Percentiles rank a stretch among this genome's conserved stretches.
Conservation (phyloP, 2,329 filamentous ascomycete genomes). For the Fusarium sp. region DNA sequence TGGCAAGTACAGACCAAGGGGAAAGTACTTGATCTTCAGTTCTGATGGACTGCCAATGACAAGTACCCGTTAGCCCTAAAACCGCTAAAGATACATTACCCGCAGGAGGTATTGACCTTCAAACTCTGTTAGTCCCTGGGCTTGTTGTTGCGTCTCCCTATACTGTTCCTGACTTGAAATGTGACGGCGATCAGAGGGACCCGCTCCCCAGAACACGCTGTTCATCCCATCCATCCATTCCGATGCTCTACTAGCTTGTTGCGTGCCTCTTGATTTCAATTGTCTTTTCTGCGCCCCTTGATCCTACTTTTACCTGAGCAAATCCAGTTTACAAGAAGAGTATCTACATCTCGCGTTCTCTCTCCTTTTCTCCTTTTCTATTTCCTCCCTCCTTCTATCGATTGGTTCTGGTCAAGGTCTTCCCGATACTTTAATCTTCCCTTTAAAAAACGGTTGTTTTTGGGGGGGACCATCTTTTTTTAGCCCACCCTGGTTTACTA, state of each 20-base stretch:
- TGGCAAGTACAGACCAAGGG: conserved; percentile 1
- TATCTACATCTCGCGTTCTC: neutral
- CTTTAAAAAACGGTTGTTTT: neutral
- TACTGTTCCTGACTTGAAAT: conserved; percentile 27
- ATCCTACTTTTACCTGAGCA: neutral
- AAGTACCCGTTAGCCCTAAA: conserved; percentile 12
- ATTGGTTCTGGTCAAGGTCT: conserved; percentile 2
- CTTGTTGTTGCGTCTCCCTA: neutral
- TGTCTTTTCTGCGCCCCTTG: neutral
- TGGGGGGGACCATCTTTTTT: conserved; percentile 14
- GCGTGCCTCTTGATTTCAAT: conserved; percentile 4
- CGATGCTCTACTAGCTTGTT: conserved; percentile 6
- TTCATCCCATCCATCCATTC: conserved; percentile 28
- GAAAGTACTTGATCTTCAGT: conserved; percentile 10
- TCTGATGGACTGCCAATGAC: neutral
- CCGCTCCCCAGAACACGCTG: conserved; percentile 34
- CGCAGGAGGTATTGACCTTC: neutral
- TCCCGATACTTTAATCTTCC: neutral
- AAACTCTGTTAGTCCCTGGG: neutral
- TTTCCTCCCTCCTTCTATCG: neutral
- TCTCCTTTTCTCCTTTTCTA: neutral
- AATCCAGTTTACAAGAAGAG: neutral
- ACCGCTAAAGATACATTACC: conserved; percentile 18
- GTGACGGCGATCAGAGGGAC: conserved; percentile 32
- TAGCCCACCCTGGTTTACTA: conserved; percentile 16